These are phyloP conservation scores for Fusarium tricinctum DNA, from an alignment of 2,329 filamentous ascomycete genomes.

Conservation along the genomic window DNA sequence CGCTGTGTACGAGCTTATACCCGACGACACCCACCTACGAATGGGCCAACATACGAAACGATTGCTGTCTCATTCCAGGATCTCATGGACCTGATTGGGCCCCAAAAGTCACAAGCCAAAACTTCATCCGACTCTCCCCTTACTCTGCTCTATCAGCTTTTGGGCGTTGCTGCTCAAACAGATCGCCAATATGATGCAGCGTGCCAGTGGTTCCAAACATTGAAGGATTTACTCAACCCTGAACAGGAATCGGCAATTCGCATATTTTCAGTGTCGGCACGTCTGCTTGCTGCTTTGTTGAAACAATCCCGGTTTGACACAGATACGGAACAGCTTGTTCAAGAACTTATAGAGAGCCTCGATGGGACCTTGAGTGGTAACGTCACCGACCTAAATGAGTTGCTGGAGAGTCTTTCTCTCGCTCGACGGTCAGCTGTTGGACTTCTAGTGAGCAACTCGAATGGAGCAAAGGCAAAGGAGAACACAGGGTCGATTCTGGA, in stretches of 20 bases:
- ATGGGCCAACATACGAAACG: conserved; percentile 56
- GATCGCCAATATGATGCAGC: conserved; percentile 65
- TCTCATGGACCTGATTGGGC: conserved; percentile 53
- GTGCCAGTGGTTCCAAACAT: conserved; percentile 66
- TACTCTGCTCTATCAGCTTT: conserved; percentile 64
- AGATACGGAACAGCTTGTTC: conserved; percentile 59
- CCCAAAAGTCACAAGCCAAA: conserved; percentile 53
- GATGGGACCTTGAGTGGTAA: conserved; percentile 72
- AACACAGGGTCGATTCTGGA: conserved; percentile 46
- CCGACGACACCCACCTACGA: conserved; percentile 62
- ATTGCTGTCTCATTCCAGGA: conserved; percentile 52
- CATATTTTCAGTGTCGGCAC: conserved; percentile 67
- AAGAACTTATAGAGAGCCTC: conserved; percentile 66
- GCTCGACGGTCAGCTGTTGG: conserved; percentile 68
- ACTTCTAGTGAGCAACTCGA: conserved; percentile 56
- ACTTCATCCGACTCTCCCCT: conserved; percentile 60
- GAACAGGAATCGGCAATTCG: conserved; percentile 63
- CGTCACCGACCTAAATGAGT: conserved; percentile 70
- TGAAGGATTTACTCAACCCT: conserved; percentile 57
- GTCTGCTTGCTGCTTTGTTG: conserved; percentile 68
- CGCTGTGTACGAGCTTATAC: conserved; percentile 73
- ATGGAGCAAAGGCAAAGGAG: conserved; percentile 27
- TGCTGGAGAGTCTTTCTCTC: conserved; percentile 69
- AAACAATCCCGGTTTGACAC: conserved; percentile 58
- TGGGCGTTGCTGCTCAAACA: conserved; percentile 65